Conservation (phyloP, 2,329 filamentous ascomycete genomes). For the Colletotrichum lini region DNA sequence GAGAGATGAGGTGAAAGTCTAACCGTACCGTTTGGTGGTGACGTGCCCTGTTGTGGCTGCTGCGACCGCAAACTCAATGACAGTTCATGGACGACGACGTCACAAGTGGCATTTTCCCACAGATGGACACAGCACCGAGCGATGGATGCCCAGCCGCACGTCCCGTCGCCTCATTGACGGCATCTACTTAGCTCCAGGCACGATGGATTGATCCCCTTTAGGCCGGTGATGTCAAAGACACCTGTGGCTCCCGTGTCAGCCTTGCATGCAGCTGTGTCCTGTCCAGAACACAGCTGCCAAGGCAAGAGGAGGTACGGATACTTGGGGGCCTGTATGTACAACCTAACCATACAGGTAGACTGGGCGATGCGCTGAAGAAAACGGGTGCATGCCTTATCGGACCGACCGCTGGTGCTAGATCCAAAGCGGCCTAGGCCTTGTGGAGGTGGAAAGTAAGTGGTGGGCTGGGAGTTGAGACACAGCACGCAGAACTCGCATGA, state of each 20-base stretch:
- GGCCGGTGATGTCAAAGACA: not conserved
- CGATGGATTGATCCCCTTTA: not conserved
- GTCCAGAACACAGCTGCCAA: no score
- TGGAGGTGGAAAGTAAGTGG: slow-evolving; percentile 30
- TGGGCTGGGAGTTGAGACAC: slow-evolving; percentile 25
- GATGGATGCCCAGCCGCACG: not conserved
- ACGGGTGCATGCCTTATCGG: slow-evolving; percentile 41
- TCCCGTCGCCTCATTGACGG: not conserved
- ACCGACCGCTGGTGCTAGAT: slow-evolving; percentile 39
- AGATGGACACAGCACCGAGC: no score
- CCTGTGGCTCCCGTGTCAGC: slow-evolving; percentile 12
- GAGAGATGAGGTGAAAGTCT: slow-evolving; percentile 7
- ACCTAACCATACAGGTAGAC: rapidly evolving
- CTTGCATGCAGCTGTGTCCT: slow-evolving; percentile 25
- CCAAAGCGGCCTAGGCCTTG: slow-evolving; percentile 11
- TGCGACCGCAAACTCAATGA: slow-evolving; percentile 3
- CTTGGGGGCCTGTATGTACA: no score
- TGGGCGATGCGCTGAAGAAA: slow-evolving; percentile 25
- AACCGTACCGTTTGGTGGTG: not conserved
- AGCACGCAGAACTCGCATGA: slow-evolving; percentile 18
- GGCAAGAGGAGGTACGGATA: no score
- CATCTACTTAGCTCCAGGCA: not conserved
- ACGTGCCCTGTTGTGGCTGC: not conserved
- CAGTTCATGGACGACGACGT: not conserved
- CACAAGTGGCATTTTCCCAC: no score